These are phyloP conservation scores for Echeveria elegans DNA, from an alignment of 164 flowering plant genomes.

Conservation along the genomic window DNA sequence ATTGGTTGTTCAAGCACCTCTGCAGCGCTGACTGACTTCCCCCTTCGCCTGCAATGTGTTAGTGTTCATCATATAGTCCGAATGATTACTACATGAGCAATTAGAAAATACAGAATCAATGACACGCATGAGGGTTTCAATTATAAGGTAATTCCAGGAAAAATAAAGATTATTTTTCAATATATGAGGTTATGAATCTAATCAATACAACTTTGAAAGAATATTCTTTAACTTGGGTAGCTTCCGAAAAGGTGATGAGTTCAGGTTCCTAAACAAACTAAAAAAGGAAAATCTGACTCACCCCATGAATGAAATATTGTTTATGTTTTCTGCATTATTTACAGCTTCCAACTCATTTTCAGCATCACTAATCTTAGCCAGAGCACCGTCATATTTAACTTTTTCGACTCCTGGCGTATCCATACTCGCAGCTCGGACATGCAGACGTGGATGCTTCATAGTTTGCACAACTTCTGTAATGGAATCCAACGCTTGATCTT, in stretches of 20 bases:
- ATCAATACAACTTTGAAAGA: too few species aligned
- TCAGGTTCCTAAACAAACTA: not conserved
- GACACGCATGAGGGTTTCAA: not conserved
- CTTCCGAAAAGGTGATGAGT: not conserved
- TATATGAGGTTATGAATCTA: too few species aligned
- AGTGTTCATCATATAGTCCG: not conserved
- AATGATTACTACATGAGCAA: not conserved
- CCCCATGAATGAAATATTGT: conserved; percentile 61
- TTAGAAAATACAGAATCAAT: not conserved
- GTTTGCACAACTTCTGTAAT: conserved; percentile 88
- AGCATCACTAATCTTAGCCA: conserved; percentile 35
- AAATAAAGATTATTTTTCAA: too few species aligned
- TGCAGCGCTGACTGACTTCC: conserved; percentile 33
- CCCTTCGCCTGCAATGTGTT: conserved; percentile 40
- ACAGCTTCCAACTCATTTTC: conserved; percentile 20
- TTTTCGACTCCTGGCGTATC: conserved; percentile 28
- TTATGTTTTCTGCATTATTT: conserved; percentile 48
- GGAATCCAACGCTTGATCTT: conserved; percentile 71
- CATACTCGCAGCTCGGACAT: conserved; percentile 20
- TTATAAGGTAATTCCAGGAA: too few species aligned
- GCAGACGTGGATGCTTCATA: conserved; percentile 55
- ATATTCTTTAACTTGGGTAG: not conserved
- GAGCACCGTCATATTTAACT: conserved; percentile 33
- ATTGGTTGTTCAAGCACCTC: conserved; percentile 29
- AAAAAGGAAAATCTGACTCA: conserved; percentile 21